phyloP scores from a whole-genome alignment of 176 grass and related monocot species.

The Typha latifolia region DNA sequence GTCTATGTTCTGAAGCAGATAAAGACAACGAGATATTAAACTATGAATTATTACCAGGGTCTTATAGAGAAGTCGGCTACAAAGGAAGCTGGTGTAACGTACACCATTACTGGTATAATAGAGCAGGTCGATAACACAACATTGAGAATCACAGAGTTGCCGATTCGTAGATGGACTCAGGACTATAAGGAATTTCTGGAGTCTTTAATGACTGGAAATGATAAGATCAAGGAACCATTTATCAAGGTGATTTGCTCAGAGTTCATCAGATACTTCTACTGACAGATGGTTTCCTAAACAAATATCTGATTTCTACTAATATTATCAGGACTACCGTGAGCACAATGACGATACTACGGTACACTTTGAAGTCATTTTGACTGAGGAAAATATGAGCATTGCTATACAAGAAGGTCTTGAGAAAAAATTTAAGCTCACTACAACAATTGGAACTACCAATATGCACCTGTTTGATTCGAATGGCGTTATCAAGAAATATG shows the following conservation, averaged over 20 bases:
- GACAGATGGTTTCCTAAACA: not conserved
- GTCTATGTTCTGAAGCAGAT: not conserved
- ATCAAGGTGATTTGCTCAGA: slow-evolving; percentile 40
- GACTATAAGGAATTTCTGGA: slow-evolving; percentile 76
- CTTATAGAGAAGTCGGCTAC: slow-evolving; percentile 40
- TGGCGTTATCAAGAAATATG: slow-evolving; percentile 77
- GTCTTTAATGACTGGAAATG: slow-evolving; percentile 25
- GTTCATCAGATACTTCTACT: not conserved
- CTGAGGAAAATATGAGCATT: slow-evolving; percentile 57
- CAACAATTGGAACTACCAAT: slow-evolving; percentile 70
- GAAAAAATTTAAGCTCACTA: slow-evolving; percentile 90
- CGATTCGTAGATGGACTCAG: slow-evolving; percentile 58
- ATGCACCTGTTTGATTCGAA: slow-evolving; percentile 88
- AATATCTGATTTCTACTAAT: slow-evolving; percentile 7
- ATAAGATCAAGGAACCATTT: slow-evolving; percentile 39
- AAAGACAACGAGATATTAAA: not conserved
- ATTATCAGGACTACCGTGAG: slow-evolving; percentile 29
- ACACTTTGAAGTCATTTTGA: slow-evolving; percentile 47
- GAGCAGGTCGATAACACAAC: slow-evolving; percentile 43
- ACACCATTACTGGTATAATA: slow-evolving; percentile 59
- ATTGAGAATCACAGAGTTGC: slow-evolving; percentile 64
- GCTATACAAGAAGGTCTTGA: slow-evolving; percentile 69
- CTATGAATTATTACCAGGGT: slow-evolving; percentile 34
- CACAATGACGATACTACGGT: slow-evolving; percentile 55
- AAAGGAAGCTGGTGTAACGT: slow-evolving; percentile 52